Base-by-base conservation (phyloP, 257 asterid genomes). In the Galeopsis tetrahit region DNA sequence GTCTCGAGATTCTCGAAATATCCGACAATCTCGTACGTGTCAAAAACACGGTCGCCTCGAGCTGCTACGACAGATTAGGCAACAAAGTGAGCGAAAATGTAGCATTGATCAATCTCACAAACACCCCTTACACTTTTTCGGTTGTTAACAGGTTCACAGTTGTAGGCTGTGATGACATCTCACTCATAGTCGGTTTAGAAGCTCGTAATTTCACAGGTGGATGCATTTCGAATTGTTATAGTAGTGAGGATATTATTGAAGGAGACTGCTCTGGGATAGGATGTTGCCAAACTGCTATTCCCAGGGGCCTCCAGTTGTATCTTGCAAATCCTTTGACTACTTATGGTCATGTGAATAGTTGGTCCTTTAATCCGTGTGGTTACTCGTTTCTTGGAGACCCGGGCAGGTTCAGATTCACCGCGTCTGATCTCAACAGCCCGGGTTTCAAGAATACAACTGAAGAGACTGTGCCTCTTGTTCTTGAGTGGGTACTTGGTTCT, bases 401-500 rank as follows among this genome's bases (percentile, higher is more conserved):
- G 3, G 67, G 75, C 2, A 49, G 70, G 5, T 87, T 65, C 1
- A 42, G 3, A 0, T 89, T 85, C 55, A 53, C 67, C 0, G 35
- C 62, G 0, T 40, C 69, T 0, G 87, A 87, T 43, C 56, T 87
- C 5, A 39, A 2, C 7, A 83, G 82, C 65, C 13, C 43, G 6
- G 42, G n/a, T 48, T 87, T 82, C 21, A 48, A 2, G 32, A 73
- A 82, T 11, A 69, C 76, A 62, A 86, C 83, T 1, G 28, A 0
- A 0, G 39, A 81, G 5, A 70, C 14, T 51, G 87, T 87, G 64
- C 83, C 90, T 2, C 21, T 81, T 15, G 77, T 84, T 59, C 82
- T 89, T 32, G 90, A 89, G 7, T 89, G 94, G 94, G 90, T 77
- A 1, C 78, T 87, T 46, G 92, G 92, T 4, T 17, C 33, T 51